Percentiles rank a stretch among this genome's conserved stretches.
phyloP scores from a whole-genome alignment of 164 flowering plant species.

The Nymphaea colorata region DNA sequence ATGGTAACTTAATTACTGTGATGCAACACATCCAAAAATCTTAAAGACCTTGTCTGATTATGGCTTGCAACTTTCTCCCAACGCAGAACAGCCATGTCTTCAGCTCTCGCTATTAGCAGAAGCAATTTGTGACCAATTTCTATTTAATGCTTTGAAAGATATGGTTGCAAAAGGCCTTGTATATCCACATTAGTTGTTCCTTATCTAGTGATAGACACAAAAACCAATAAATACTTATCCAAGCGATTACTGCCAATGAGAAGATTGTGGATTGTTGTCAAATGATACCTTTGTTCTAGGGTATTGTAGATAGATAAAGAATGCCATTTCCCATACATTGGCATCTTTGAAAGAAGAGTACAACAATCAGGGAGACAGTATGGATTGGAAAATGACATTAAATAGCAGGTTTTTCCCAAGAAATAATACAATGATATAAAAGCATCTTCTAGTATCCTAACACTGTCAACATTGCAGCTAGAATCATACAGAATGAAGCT shows the following conservation, averaged over 20 bases:
- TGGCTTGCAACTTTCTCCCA: slow-evolving; percentile 77
- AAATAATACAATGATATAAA: slow-evolving; percentile 83
- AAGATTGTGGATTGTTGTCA: neutral
- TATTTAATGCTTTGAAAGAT: slow-evolving; percentile 75
- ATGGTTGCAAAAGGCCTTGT: slow-evolving; percentile 77
- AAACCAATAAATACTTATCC: neutral
- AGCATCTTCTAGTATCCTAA: slow-evolving; percentile 73
- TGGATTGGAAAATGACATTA: neutral
- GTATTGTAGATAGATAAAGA: slow-evolving; percentile 79
- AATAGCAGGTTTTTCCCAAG: neutral
- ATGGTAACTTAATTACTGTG: slow-evolving; percentile 63
- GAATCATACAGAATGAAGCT: neutral
- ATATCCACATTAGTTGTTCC: slow-evolving; percentile 81
- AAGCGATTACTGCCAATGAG: neutral
- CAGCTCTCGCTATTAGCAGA: slow-evolving; percentile 74
- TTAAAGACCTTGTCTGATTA: slow-evolving; percentile 75
- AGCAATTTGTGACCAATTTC: slow-evolving; percentile 83
- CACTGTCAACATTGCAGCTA: slow-evolving; percentile 60
- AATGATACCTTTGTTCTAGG: slow-evolving; percentile 71
- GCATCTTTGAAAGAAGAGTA: slow-evolving; percentile 50
- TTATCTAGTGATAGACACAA: slow-evolving; percentile 20
- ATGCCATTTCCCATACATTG: slow-evolving; percentile 95
- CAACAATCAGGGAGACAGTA: neutral
- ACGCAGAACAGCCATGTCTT: slow-evolving; percentile 58
- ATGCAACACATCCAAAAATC: slow-evolving; percentile 70